Evolutionary conservation across 73 alveolate genomes (phyloP).

Genomic region (Paramecium biaurelia): DNA sequence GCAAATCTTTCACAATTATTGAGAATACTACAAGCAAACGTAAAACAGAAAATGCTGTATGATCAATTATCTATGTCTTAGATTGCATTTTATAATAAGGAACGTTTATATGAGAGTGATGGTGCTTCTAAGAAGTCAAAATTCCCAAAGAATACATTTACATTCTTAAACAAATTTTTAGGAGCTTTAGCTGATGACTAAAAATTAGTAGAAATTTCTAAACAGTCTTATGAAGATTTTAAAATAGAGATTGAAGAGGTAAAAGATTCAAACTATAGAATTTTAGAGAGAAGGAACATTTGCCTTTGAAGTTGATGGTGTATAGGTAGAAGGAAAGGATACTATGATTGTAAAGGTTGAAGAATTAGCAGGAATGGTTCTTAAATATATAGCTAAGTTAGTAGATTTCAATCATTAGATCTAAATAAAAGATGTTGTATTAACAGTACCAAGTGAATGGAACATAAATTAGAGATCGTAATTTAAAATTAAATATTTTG

Average conservation of each 20-base stretch:
- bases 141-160: slow-evolving; percentile 69
- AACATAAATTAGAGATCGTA: slow-evolving; percentile 69
- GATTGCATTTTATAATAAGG: slow-evolving; percentile 74
- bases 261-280: not conserved
- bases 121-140: slow-evolving; percentile 70
- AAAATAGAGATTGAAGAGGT: not conserved
- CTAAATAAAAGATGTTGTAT: slow-evolving; percentile 73
- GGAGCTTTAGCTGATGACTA: slow-evolving; percentile 66
- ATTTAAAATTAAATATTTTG: not conserved
- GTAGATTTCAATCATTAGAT: slow-evolving; percentile 76
- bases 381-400: slow-evolving; percentile 64
- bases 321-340: slow-evolving; percentile 45
- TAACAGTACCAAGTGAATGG: slow-evolving; percentile 88
- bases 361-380: slow-evolving; percentile 76
- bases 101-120: slow-evolving; percentile 76
- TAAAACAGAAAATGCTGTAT: slow-evolving; percentile 81
- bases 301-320: slow-evolving; percentile 35
- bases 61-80: not conserved
- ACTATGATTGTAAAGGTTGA: slow-evolving; percentile 68
- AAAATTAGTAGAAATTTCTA: slow-evolving; percentile 57
- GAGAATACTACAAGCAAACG: slow-evolving; percentile 90
- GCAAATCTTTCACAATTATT: slow-evolving; percentile 90
- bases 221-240: slow-evolving; percentile 50
- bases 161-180: slow-evolving; percentile 59
- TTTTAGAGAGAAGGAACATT: slow-evolving; percentile 49